phyloP scores from a whole-genome alignment of 75 land plant genomes.

The Cryptomeria japonica region DNA sequence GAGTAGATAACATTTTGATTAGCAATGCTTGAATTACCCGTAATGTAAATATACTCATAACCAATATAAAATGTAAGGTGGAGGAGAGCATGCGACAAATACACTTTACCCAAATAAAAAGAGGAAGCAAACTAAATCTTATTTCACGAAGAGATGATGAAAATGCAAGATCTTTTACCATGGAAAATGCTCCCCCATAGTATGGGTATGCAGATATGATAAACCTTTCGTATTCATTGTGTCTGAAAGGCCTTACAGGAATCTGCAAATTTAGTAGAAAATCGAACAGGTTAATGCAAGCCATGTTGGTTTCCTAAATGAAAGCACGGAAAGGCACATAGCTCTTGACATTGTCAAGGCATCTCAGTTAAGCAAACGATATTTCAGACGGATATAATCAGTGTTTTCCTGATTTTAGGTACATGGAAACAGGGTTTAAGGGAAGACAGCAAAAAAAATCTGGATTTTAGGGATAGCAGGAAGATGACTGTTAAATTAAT shows the following conservation, averaged over 20 bases:
- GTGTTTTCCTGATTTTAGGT: too few species aligned
- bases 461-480: too few species aligned
- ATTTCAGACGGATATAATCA: background rate
- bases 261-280: constrained; percentile 54
- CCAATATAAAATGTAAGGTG: background rate
- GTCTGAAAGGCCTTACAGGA: constrained; percentile 92
- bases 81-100: background rate
- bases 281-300: background rate
- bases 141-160: background rate
- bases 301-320: background rate
- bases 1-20: background rate
- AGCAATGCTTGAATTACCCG: background rate
- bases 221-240: constrained; percentile 97
- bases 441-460: too few species aligned
- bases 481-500: too few species aligned
- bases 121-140: background rate
- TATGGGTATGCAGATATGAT: constrained; percentile 89
- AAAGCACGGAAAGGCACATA: background rate
- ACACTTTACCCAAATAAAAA: background rate
- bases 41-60: background rate
- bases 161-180: constrained; percentile 36
- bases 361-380: background rate
- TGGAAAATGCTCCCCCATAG: constrained; percentile 87
- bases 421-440: too few species aligned
- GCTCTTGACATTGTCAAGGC: background rate